Base-by-base conservation (phyloP, 2,329 filamentous ascomycete genomes). In the Capronia coronata region DNA sequence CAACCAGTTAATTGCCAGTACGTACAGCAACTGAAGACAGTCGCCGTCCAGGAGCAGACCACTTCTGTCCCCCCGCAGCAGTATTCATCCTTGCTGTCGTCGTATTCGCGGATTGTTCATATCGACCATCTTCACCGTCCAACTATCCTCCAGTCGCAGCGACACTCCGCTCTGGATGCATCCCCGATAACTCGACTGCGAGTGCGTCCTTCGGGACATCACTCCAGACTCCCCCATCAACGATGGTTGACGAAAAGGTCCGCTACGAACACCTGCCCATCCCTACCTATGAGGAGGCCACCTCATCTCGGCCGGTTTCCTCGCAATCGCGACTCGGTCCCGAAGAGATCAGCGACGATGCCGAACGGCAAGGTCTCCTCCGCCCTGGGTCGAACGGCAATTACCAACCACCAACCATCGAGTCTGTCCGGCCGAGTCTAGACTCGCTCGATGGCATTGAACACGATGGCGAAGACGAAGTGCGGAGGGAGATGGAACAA, bases 401-500 rank as follows among this genome's bases (percentile, higher is more conserved):
- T 56, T 95, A 96, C 67, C 82, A 82, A 25, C 78, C 84, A 30
- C 89, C 91, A 1, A 90, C 86, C 1, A 89, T 91, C 55, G 86
- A 93, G 67, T 89, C 88, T 50, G 84, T 82, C 53, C 84, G 90
- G 55, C 71, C 72, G 43, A 80, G 70, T 67, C 71, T 75, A 57
- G 82, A 77, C 60, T 79, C 77, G 53, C 73, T 72, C 43, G 68
- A 65, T 72, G 79, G 68, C 67, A 76, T 63, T 68, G 75, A 71
- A 66, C 66, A 72, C 67, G 60, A 71, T 72, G 69, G 86, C 57
- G 73, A 74, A 43, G 80, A 79, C 25, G 80, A 82, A 55, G 76
- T 93, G 61, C 82, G 87, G 55, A 78, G 84, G 58, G 87, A 93
- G 68, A 84, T 97, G 72, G 81, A 94, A 64, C 86, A 96, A 76